These are phyloP conservation scores for Coemansia sp. DNA, from an alignment of 192 early-diverging fungal genomes.

Conservation along the genomic window DNA sequence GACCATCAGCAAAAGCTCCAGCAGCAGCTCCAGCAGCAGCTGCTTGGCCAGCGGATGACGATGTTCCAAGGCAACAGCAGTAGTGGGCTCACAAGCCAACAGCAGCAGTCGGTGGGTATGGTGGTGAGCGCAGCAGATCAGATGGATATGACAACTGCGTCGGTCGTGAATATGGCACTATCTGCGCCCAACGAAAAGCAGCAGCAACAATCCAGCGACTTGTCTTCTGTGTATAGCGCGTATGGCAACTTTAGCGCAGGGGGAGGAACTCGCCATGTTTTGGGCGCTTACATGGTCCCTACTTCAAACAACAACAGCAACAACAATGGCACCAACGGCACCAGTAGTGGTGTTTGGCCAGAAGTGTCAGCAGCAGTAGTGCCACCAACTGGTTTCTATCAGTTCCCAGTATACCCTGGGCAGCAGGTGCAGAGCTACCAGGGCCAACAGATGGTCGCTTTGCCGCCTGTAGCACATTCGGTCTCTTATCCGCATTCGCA, in stretches of 20 bases:
- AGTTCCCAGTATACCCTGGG: neutral
- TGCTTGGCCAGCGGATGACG: neutral
- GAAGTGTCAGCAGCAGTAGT: neutral
- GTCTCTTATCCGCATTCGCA: neutral
- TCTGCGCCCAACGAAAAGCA: constrained; percentile 10
- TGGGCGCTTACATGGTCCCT: neutral
- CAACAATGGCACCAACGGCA: neutral
- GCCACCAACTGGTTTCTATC: neutral
- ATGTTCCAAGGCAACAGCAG: neutral
- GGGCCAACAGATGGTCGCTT: neutral
- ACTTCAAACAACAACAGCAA: neutral
- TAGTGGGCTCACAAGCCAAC: neutral
- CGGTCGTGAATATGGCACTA: constrained; percentile 16
- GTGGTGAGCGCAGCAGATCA: neutral
- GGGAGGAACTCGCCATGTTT: neutral
- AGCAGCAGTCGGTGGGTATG: constrained; percentile 11
- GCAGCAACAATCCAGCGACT: neutral
- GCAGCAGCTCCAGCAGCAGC: constrained; percentile 25
- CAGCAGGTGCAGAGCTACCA: neutral
- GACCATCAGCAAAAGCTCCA: constrained; percentile 36
- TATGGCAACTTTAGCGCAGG: constrained; percentile 2
- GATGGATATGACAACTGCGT: constrained; percentile 14
- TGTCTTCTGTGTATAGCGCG: neutral
- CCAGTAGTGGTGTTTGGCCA: neutral
- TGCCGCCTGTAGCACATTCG: neutral